Percentiles rank a stretch among this genome's conserved stretches.
phyloP scores from a whole-genome alignment of 345 rosid species.

The Populus pruinosa region DNA sequence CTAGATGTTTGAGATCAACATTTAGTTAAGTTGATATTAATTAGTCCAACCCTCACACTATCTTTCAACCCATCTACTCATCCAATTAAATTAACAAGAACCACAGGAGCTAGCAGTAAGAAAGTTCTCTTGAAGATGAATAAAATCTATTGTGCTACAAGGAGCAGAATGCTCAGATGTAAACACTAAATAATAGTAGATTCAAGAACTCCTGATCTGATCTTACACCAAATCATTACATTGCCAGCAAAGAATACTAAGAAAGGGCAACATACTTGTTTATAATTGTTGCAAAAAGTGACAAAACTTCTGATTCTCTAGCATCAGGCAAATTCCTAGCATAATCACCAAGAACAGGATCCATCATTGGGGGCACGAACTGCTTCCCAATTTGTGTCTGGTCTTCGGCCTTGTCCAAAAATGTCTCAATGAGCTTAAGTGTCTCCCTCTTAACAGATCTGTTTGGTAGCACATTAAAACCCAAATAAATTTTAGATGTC shows the following conservation, averaged over 20 bases:
- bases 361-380: conserved; percentile 99
- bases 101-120: too few species aligned
- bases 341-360: conserved; percentile 93
- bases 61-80: too few species aligned
- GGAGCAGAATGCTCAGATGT: not conserved
- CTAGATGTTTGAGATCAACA: not conserved
- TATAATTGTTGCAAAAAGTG: conserved; percentile 96
- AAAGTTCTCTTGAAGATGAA: too few species aligned
- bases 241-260: not conserved
- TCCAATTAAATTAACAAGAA: too few species aligned
- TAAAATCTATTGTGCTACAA: not conserved
- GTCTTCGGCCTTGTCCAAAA: conserved; percentile 99
- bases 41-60: not conserved
- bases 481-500: not conserved
- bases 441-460: conserved; percentile 99
- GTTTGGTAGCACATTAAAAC: conserved; percentile 22
- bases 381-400: conserved; percentile 97
- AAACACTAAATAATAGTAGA: not conserved
- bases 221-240: not conserved
- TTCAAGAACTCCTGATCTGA: not conserved
- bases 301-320: conserved; percentile 96
- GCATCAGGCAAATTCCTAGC: conserved; percentile 99
- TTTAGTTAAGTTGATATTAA: not conserved
- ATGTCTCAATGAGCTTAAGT: conserved; percentile 93
- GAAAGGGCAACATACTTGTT: conserved; percentile 58